Evolutionary conservation across 192 early-diverging fungal species (phyloP), one percentile per base, ranked within the genome.

Genomic region (Backusella sp.): DNA sequence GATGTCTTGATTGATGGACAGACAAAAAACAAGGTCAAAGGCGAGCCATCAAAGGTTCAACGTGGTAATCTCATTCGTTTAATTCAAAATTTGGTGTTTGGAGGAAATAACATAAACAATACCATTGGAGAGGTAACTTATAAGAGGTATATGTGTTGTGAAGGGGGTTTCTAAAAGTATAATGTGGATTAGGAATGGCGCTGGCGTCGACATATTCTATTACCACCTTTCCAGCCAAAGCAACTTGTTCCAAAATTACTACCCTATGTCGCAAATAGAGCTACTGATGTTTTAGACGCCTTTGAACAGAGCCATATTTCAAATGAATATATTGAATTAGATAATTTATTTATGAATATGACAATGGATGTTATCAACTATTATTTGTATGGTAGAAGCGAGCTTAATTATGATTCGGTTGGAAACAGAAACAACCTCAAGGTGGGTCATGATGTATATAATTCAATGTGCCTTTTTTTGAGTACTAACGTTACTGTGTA

Each of bases 291-390:
- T 0, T 23, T 68, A 12, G 3, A 37, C 4, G 23, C 36, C 5
- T 76, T 83, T 75, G 42, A 49, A 8, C 39, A 56, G 35, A 42
- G 37, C 23, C 73, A 76, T 11, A 15, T 80, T 0, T 39, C 28
- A 15, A n/a, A 65, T 2, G 12, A 52, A 23, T 56, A 75, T 3
- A 34, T 83, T 28, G 82, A 83, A 46, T 32, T 83, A 1, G 82
- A 83, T 62, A 70, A 62, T 2, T 19, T 76, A 6, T 77, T 80
- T 46, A 76, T 66, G 41, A 73, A 80, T 52, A 41, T 83, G 49
- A 83, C 82, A 7, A 77, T 83, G 75, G 79, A 80, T 73, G 78
- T 83, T 46, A 83, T 83, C 19, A 79, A 79, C 32, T 77, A 72
- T 70, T 83, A 80, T 77, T 66, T 83, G 9, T 83, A 79, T 73